These are phyloP conservation scores for Fusarium gaditjirri DNA, from an alignment of 2,329 filamentous ascomycete species.

Conservation along the genomic window DNA sequence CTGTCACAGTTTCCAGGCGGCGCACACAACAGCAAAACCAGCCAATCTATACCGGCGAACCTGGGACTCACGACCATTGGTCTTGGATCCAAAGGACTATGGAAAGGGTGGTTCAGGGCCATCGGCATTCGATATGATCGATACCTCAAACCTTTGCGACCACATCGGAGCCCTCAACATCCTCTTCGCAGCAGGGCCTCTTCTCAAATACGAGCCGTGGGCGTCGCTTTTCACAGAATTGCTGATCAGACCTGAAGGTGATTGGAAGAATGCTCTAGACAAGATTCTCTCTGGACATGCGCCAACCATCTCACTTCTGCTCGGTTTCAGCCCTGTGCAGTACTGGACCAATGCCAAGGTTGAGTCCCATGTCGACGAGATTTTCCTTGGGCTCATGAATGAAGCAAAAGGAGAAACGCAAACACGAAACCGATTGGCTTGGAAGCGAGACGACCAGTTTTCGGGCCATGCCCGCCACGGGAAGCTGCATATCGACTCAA, in stretches of 20 bases:
- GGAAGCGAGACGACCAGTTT: slow-evolving; percentile 51
- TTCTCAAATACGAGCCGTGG: slow-evolving; percentile 57
- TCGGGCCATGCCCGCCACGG: slow-evolving; percentile 36
- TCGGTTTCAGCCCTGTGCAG: slow-evolving; percentile 62
- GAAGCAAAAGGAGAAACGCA: slow-evolving; percentile 33
- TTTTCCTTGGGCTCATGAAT: slow-evolving; percentile 44
- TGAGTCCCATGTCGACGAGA: slow-evolving; percentile 54
- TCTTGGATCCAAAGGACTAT: slow-evolving; percentile 57
- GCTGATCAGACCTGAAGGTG: slow-evolving; percentile 48
- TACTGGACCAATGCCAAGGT: slow-evolving; percentile 61
- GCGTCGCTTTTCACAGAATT: slow-evolving; percentile 62
- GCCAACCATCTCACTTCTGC: slow-evolving; percentile 58
- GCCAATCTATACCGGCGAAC: slow-evolving; percentile 57
- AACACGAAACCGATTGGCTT: slow-evolving; percentile 47
- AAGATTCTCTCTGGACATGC: slow-evolving; percentile 59
- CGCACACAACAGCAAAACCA: slow-evolving; percentile 44
- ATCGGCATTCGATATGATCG: slow-evolving; percentile 63
- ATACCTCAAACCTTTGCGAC: slow-evolving; percentile 60
- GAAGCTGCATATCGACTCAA: slow-evolving; percentile 49
- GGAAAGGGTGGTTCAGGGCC: slow-evolving; percentile 49
- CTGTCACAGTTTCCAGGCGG: slow-evolving; percentile 61
- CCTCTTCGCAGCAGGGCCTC: slow-evolving; percentile 55
- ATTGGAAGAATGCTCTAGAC: slow-evolving; percentile 48
- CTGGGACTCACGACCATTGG: slow-evolving; percentile 52
- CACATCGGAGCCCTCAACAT: slow-evolving; percentile 53